Conservation (phyloP, 2,329 filamentous ascomycete genomes). For the Aspergillus spinulosporus region DNA sequence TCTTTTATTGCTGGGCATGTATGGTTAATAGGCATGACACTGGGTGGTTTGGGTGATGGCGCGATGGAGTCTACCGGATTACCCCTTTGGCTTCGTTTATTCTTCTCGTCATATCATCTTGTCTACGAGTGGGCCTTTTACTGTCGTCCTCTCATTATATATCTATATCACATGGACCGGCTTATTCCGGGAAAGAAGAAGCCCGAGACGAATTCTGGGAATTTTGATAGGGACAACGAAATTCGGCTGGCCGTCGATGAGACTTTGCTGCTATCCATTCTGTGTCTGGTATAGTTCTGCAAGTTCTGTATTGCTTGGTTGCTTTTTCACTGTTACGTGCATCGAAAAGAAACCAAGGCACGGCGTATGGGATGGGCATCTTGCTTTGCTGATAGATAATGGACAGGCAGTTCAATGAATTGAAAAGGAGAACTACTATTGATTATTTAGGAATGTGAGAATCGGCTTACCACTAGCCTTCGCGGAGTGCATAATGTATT, state of each 20-base stretch:
- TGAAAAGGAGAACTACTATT: background rate
- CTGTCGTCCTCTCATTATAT: too few species aligned
- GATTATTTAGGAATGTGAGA: too few species aligned
- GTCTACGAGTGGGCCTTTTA: background rate
- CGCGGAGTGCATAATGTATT: too few species aligned
- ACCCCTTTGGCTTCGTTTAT: constrained; percentile 11
- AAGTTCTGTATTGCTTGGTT: background rate
- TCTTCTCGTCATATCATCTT: constrained; percentile 3
- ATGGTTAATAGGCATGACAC: constrained; percentile 19
- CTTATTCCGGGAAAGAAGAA: too few species aligned
- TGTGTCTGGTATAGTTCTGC: background rate
- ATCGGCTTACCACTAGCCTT: too few species aligned
- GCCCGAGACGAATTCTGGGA: background rate
- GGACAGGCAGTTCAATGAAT: background rate
- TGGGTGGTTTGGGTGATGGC: constrained; percentile 16
- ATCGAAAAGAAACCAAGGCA: background rate
- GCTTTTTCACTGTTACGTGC: background rate
- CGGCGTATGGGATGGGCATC: background rate
- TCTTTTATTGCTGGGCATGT: constrained; percentile 16
- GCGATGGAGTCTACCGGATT: constrained; percentile 21
- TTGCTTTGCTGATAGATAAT: background rate
- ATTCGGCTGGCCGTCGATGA: constrained; percentile 18
- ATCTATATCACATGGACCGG: too few species aligned
- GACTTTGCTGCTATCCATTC: background rate
- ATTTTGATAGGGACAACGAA: constrained; percentile 15